Conservation (phyloP, 2,329 filamentous ascomycete species). For the Arthrobotrys sinensis region DNA sequence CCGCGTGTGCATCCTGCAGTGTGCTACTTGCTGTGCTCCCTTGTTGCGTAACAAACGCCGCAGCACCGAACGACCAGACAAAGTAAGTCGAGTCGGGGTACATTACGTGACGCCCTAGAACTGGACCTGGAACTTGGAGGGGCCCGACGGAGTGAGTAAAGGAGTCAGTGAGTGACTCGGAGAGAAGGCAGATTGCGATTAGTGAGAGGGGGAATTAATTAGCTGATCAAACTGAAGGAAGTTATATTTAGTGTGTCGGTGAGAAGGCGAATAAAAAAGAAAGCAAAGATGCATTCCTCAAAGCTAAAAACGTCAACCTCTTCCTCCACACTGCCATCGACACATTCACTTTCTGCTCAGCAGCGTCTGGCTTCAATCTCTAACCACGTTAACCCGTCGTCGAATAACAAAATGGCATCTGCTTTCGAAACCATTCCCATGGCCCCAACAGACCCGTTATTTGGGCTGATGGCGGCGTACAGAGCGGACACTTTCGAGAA, state of each 20-base stretch:
- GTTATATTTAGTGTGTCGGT: slow-evolving; percentile 29
- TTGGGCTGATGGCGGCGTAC: slow-evolving; percentile 98
- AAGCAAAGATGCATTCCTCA: slow-evolving; percentile 41
- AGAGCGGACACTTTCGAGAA: slow-evolving; percentile 93
- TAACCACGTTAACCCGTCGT: slow-evolving; percentile 37
- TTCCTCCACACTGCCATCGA: slow-evolving; percentile 8
- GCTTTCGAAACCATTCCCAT: slow-evolving; percentile 79
- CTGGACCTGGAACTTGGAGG: slow-evolving; percentile 21
- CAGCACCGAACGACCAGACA: slow-evolving; percentile 38
- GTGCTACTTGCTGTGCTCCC: slow-evolving; percentile 32
- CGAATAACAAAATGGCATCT: slow-evolving; percentile 56
- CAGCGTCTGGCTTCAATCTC: slow-evolving; percentile 49
- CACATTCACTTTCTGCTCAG: slow-evolving; percentile 36
- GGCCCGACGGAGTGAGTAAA: slow-evolving; percentile 14
- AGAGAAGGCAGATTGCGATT: slow-evolving; percentile 36
- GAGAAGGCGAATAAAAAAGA: slow-evolving; percentile 27
- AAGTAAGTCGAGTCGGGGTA: slow-evolving; percentile 56
- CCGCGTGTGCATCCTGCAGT: slow-evolving; percentile 54
- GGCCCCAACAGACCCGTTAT: slow-evolving; percentile 94
- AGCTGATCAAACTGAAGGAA: neutral
- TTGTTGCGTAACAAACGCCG: slow-evolving; percentile 54
- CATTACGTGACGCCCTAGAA: slow-evolving; percentile 29
- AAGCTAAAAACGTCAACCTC: slow-evolving; percentile 44
- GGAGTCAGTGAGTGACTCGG: slow-evolving; percentile 28
- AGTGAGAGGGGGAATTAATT: slow-evolving; percentile 12